Base-by-base conservation (phyloP, 345 rosid genomes). In the Aethionema arabicum region DNA sequence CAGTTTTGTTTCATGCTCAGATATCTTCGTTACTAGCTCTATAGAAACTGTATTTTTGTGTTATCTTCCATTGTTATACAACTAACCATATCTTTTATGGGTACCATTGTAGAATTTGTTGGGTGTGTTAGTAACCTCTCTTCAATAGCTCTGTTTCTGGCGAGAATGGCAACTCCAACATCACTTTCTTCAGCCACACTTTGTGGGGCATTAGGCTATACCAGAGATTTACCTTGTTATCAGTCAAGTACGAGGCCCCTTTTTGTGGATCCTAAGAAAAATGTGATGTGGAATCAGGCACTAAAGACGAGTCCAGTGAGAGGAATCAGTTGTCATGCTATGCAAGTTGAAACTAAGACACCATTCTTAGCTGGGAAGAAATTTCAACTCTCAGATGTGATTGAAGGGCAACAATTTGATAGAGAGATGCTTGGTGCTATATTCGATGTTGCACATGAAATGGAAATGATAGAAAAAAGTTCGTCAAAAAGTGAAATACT, bases 391-490 rank as follows among this genome's bases (percentile, higher is more conserved):
- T 78, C 78, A 33, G 92, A 90, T 72, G 91, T 87, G 50, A 87
- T 93, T 47, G 96, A 93, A 77, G 87, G 96, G n/a, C 85, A 90
- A 42, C 99, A 93, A 51, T 93, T 93, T 43, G 92, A 93, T 70
- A 77, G 90, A 47, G 87, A 85, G 67, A 84, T 75, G 73, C 83
- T 93, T 14, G 74, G 66, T 41, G 80, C 86, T 75, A 85, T 86
- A 53, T 93, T 93, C 41, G 85, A 84, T 50, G 97, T 86, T 64
- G 95, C 95, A 29, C 72, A 74, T 0, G 96, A 85, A 44, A 93
- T 90, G 99, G 97, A 90, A 71, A 82, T 54, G 79, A 77, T 90
- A 5, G 89, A 85, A 60, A 87, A 83, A 60, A 77, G 85, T 56
- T 87, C 96, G 0, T 70, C 67, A 13, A 90, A 87, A 37, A 87